These are phyloP conservation scores for Vitis hybrid DNA, from an alignment of 177 flowering plant genomes.

Conservation along the genomic window DNA sequence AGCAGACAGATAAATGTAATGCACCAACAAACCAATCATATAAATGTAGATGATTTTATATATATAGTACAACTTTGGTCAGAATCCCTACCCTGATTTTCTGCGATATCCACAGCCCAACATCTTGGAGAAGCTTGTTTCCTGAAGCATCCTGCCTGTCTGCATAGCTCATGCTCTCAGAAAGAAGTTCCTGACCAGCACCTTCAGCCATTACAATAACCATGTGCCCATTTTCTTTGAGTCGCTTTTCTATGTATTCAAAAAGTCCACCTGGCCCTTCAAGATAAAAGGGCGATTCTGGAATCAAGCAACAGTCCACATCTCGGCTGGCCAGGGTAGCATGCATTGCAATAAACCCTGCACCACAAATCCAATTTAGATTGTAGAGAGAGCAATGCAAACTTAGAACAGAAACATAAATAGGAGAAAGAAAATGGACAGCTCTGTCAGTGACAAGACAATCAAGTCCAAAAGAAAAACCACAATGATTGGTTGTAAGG, in stretches of 20 bases:
- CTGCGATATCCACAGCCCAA: conserved; percentile 88
- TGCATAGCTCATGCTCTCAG: conserved; percentile 46
- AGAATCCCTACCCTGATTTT: conserved; percentile 57
- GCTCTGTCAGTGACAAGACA: background rate
- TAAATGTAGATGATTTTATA: no score
- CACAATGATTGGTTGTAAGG: no score
- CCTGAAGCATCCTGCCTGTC: conserved; percentile 78
- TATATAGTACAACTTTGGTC: background rate
- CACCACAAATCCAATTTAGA: conserved; percentile 16
- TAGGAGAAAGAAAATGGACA: background rate
- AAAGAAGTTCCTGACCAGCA: conserved; percentile 82
- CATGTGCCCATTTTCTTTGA: conserved; percentile 91
- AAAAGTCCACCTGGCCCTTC: conserved; percentile 93
- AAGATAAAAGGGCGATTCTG: conserved; percentile 91
- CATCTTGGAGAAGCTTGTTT: conserved; percentile 79
- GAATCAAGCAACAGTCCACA: conserved; percentile 98
- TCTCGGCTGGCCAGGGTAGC: conserved; percentile 98
- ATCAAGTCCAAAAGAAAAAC: background rate
- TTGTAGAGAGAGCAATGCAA: background rate
- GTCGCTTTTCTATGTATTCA: conserved; percentile 73
- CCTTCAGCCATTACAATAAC: conserved; percentile 97
- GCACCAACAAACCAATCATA: background rate
- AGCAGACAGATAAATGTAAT: no score
- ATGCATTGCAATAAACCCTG: conserved; percentile 97
- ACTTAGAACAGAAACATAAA: background rate